Base-by-base conservation (phyloP, 2,329 filamentous ascomycete species). In the Claviceps purpurea region DNA sequence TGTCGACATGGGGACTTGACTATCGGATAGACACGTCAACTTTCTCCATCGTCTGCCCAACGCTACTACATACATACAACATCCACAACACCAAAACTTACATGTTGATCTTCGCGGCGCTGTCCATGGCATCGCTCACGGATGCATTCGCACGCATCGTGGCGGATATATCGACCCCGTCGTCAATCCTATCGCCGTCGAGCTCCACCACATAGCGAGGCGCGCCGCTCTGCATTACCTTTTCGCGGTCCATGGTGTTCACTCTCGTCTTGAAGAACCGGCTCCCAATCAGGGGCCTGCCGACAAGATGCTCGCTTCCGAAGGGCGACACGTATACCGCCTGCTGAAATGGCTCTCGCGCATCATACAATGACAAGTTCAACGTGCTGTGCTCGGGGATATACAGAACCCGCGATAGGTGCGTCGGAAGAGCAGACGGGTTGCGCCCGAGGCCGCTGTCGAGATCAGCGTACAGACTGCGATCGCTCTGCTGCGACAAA, bases 221-320 rank as follows among this genome's bases (percentile, higher is more conserved):
- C 14, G 44, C 44, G 20, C 16, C 44, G 13, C 16, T 6, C 5
- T 11, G 24, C 26, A 46, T 24, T 26, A 34, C 26, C 11, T 16
- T 18, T 26, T 16, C 26, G 24, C 40, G 18, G 8, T 48, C 24
- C 40, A 54, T 44, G 20, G 49, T 52, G 18, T 48, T 45, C 8
- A 54, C 10, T 45, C 49, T 45, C 18, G 52, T 51, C 45, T 43
- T 52, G 50, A 49, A 54, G 14, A 51, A 41, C n/a, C 52, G 43
- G 24, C 49, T 51, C 5, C 52, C 52, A 44, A 51, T 54, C 39
- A 52, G 26, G 7, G 51, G 11, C 40, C 14, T 45, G 26, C 46
- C 51, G 1, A 47, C 14, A n/a, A 45, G 24, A 4, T 49, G 26
- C 24, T 49, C 46, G 14, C 40, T 34, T 11, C 51, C 51, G 5